Evolutionary conservation across 2,329 filamentous ascomycete species (phyloP).

Genomic region (Ustilaginoidea virens): DNA sequence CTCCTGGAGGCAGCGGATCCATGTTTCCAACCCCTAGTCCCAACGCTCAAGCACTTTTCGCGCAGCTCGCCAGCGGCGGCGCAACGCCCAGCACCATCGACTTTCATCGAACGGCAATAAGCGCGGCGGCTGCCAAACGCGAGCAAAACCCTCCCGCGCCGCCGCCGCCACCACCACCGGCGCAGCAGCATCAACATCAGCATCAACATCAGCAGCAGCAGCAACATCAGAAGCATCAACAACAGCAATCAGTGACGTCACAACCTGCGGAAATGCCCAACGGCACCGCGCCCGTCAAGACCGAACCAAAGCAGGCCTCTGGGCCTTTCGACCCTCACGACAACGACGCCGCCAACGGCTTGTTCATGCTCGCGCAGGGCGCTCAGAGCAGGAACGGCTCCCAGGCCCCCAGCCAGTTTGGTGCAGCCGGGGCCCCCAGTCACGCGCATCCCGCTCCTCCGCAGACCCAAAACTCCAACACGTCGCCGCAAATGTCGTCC

Average conservation of each 20-base stretch:
- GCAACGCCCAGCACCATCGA: slow-evolving; percentile 84
- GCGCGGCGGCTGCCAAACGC: slow-evolving; percentile 52
- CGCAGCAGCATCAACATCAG: slow-evolving; percentile 10
- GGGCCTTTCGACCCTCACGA: slow-evolving; percentile 78
- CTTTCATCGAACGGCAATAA: slow-evolving; percentile 86
- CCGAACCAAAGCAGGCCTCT: slow-evolving; percentile 32
- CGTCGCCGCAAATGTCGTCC: slow-evolving; percentile 34
- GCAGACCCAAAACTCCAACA: slow-evolving; percentile 20
- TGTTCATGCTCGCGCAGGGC: slow-evolving; percentile 71
- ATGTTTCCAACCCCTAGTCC: slow-evolving; percentile 93
- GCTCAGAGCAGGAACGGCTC: slow-evolving; percentile 52
- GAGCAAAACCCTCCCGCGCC: slow-evolving; percentile 22
- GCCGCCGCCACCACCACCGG: slow-evolving; percentile 15
- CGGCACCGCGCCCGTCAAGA: slow-evolving; percentile 23
- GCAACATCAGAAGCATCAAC: no score
- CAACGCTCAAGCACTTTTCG: slow-evolving; percentile 70
- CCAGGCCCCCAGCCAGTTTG: slow-evolving; percentile 33
- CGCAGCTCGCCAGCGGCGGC: slow-evolving; percentile 61
- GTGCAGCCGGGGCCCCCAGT: slow-evolving; percentile 27
- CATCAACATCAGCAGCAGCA: slow-evolving; percentile 8
- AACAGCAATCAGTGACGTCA: slow-evolving; percentile 31
- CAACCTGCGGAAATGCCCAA: slow-evolving; percentile 38
- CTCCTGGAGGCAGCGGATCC: slow-evolving; percentile 85
- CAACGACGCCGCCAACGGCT: slow-evolving; percentile 86
- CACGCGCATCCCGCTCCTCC: slow-evolving; percentile 32